Conservation (phyloP, 495 filamentous ascomycete genomes). For the Aspergillus cristatus region DNA sequence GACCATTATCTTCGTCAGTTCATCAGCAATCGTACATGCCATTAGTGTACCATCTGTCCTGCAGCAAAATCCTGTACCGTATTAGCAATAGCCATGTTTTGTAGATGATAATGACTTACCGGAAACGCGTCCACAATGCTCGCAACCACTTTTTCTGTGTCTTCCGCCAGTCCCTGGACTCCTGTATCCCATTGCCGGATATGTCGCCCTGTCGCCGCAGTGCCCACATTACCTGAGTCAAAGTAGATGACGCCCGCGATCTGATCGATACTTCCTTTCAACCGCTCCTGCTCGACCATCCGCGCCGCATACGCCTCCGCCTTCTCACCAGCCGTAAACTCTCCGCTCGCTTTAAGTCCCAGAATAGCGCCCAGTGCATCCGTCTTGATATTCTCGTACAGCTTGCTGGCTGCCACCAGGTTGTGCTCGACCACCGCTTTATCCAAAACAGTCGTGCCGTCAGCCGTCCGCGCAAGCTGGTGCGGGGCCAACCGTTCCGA, state of each 20-base stretch:
- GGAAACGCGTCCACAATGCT: constrained; percentile 33
- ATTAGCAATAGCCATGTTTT: background rate
- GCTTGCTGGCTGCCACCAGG: constrained; percentile 69
- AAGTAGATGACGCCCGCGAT: constrained; percentile 86
- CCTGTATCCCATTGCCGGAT: constrained; percentile 83
- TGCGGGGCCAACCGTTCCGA: constrained; percentile 71
- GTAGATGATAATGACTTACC: constrained; percentile 16
- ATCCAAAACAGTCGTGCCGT: constrained; percentile 88
- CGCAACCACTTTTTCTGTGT: constrained; percentile 72
- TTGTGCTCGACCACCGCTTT: constrained; percentile 96
- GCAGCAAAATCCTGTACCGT: constrained; percentile 8
- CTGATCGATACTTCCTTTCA: constrained; percentile 87
- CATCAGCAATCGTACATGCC: background rate
- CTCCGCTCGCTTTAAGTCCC: constrained; percentile 43
- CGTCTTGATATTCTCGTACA: constrained; percentile 85
- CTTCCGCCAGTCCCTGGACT: constrained; percentile 75
- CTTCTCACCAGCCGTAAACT: constrained; percentile 54
- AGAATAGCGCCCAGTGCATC: constrained; percentile 68
- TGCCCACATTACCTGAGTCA: constrained; percentile 44
- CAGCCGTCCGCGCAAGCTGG: constrained; percentile 78
- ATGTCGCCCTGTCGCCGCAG: constrained; percentile 54
- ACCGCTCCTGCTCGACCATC: constrained; percentile 90
- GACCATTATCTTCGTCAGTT: background rate
- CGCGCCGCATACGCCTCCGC: constrained; percentile 86
- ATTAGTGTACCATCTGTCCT: constrained; percentile 16